Conservation (phyloP, 2,329 filamentous ascomycete species). For the Diplodia seriata region DNA sequence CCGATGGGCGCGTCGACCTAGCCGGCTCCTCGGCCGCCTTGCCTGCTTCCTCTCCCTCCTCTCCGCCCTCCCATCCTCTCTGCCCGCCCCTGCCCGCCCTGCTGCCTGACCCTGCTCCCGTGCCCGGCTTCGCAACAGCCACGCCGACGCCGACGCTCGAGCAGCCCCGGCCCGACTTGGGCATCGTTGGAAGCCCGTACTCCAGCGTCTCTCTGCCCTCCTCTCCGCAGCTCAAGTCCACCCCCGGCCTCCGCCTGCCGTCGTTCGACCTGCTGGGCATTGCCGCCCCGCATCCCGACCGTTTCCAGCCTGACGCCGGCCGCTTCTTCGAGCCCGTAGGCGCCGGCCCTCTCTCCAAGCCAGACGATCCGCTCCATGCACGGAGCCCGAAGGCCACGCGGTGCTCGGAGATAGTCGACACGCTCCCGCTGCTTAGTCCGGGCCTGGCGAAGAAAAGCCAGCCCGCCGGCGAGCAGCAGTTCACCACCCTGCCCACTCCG, state of each 20-base stretch:
- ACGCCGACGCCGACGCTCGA: conserved; percentile 27
- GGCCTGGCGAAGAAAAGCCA: conserved; percentile 6
- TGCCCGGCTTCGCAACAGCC: conserved; percentile 24
- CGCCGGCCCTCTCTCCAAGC: conserved; percentile 48
- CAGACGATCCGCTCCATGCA: conserved; percentile 50
- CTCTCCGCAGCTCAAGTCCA: conserved; percentile 18
- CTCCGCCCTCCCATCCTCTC: conserved; percentile 27
- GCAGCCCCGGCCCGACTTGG: conserved; percentile 26
- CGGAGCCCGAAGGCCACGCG: conserved; percentile 44
- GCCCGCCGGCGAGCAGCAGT: conserved; percentile 34
- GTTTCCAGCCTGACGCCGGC: conserved; percentile 40
- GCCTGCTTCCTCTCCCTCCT: conserved; percentile 15
- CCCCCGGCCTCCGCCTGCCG: conserved; percentile 55
- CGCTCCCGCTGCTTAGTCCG: conserved; percentile 21
- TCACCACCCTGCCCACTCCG: conserved; percentile 54
- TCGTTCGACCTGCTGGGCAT: conserved; percentile 62
- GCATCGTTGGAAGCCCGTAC: conserved; percentile 21
- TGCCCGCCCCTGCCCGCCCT: conserved; percentile 18
- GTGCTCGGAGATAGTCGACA: conserved; percentile 5
- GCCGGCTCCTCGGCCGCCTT: conserved; percentile 11
- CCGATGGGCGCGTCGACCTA: conserved; percentile 22
- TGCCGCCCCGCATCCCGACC: conserved; percentile 55
- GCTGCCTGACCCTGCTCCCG: conserved; percentile 24
- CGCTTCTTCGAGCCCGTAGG: conserved; percentile 44
- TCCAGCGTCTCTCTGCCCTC: conserved; percentile 12